A percentile compares a stretch with the other conserved stretches of the same genome.
Evolutionary conservation across 2,329 filamentous ascomycete species (phyloP).

Genomic region (Claviceps pusilla): DNA sequence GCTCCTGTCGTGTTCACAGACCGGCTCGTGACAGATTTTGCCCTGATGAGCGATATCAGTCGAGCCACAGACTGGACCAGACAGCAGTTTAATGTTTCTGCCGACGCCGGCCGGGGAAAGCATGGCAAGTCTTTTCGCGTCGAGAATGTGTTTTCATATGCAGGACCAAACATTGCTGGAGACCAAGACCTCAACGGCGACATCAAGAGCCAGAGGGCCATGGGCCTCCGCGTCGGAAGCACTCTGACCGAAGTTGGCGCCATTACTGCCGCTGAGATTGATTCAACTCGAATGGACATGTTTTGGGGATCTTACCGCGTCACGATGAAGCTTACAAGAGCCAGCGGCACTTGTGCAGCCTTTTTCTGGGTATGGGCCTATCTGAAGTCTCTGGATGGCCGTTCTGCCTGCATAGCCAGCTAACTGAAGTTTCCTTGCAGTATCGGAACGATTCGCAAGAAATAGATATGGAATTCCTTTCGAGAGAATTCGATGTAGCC

Average conservation of each 20-base stretch:
- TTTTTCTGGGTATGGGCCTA: conserved; percentile 54
- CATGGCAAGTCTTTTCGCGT: conserved; percentile 50
- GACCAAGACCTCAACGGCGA: conserved; percentile 7
- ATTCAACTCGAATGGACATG: conserved; percentile 44
- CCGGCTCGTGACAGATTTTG: conserved; percentile 57
- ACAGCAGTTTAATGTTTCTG: conserved; percentile 52
- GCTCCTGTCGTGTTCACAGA: conserved; percentile 47
- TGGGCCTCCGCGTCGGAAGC: conserved; percentile 41
- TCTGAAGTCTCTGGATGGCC: not conserved
- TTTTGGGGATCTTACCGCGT: conserved; percentile 57
- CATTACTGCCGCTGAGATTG: conserved; percentile 50
- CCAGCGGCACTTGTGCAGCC: conserved; percentile 56
- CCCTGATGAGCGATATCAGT: conserved; percentile 34
- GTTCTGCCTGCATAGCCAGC: not conserved
- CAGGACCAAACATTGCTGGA: conserved; percentile 20
- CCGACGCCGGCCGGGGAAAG: conserved; percentile 40
- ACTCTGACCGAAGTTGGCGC: conserved; percentile 28
- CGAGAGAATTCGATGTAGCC: conserved; percentile 40
- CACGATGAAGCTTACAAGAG: conserved; percentile 46
- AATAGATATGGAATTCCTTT: conserved; percentile 69
- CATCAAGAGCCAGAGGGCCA: conserved; percentile 27
- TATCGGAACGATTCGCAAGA: conserved; percentile 68
- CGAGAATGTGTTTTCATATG: conserved; percentile 42
- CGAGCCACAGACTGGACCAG: conserved; percentile 46
- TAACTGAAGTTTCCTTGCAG: conserved; percentile 22